Evolutionary conservation across 2,329 filamentous ascomycete genomes (phyloP).

Genomic region (Alternaria angustiovoidea): DNA sequence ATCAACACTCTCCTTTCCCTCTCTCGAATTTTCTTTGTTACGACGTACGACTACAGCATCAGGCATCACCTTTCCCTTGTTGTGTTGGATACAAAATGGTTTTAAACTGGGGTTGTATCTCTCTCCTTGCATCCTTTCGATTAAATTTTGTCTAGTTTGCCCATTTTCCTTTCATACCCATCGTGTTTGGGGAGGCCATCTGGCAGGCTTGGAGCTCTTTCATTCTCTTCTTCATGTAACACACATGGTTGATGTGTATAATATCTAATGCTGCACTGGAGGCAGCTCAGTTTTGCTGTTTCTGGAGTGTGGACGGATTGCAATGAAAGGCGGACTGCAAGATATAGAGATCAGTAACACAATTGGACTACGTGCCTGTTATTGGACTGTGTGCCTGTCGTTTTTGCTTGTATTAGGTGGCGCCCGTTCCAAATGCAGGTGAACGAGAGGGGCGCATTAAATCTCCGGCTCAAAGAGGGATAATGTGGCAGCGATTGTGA

Average conservation of each 20-base stretch:
- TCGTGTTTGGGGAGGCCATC: constrained; percentile 13
- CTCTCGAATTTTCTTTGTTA: constrained; percentile 13
- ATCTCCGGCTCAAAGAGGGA: neutral
- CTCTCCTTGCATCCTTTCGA: constrained; percentile 11
- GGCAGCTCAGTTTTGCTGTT: constrained; percentile 11
- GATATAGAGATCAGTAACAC: constrained; percentile 2
- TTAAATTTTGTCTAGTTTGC: constrained; percentile 1
- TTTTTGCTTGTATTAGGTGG: neutral
- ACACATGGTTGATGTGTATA: constrained; percentile 29
- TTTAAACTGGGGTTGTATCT: constrained; percentile 10
- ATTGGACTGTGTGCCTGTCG: neutral
- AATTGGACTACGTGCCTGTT: neutral
- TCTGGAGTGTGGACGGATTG: constrained; percentile 4
- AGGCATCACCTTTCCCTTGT: constrained; percentile 16
- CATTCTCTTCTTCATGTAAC: constrained; percentile 9
- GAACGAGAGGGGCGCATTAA: constrained; percentile 6
- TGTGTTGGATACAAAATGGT: constrained; percentile 18
- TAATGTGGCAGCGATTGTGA: constrained; percentile 6
- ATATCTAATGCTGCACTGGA: constrained; percentile 40
- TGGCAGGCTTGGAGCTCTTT: constrained; percentile 17
- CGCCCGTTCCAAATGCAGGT: neutral
- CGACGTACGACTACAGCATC: constrained; percentile 21
- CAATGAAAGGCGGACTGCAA: constrained; percentile 11
- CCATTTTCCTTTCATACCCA: constrained; percentile 20
- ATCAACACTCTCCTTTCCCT: constrained; percentile 14